Percentiles rank a stretch among this genome's conserved stretches.
Conservation (phyloP, 257 asterid species). For the Nicotiana undulata region DNA sequence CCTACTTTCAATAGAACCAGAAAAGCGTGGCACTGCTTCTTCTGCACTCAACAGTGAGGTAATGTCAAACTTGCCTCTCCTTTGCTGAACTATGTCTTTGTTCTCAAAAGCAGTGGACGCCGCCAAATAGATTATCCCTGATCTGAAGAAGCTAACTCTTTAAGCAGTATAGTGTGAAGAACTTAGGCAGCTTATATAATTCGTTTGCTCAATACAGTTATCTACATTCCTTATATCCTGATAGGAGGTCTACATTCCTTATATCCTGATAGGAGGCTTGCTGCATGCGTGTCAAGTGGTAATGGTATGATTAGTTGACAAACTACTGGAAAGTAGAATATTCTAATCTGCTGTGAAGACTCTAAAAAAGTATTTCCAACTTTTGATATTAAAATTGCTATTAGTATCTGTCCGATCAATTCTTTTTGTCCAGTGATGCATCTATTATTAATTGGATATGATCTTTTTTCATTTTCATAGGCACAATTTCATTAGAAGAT, state of each 20-base stretch:
- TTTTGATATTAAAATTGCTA: not conserved
- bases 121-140: not conserved
- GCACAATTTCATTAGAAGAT: not conserved
- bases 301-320: not conserved
- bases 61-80: not conserved
- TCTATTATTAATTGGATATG: not conserved
- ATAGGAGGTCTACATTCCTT: not conserved
- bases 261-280: not conserved
- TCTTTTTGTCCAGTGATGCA: not conserved
- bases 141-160: not conserved
- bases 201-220: not conserved
- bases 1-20: constrained; percentile 18
- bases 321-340: not conserved
- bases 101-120: not conserved
- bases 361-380: not conserved
- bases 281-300: not conserved
- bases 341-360: not conserved
- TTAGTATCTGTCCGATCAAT: not conserved
- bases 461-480: not conserved
- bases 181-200: not conserved
- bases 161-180: not conserved
- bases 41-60: constrained; percentile 19
- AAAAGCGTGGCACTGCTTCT: constrained; percentile 8
- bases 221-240: not conserved
- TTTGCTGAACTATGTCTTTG: not conserved